A percentile compares a stretch with the other conserved stretches of the same genome.
These are phyloP conservation scores for Tulasnella sp. DNA, from an alignment of 768 basidiomycete species.

Conservation along the genomic window DNA sequence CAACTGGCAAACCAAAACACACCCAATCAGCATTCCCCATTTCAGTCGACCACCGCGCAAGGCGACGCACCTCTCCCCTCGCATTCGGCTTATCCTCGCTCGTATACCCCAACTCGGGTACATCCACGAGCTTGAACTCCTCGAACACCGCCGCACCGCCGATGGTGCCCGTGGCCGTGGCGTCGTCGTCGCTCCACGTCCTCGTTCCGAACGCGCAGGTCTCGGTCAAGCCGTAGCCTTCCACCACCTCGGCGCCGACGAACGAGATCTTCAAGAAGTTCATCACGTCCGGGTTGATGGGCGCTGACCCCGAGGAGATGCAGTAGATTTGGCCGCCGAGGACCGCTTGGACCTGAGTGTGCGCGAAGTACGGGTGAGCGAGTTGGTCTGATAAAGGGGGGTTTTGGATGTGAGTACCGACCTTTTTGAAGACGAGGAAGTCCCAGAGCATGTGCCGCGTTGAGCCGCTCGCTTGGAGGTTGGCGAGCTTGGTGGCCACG, in stretches of 20 bases:
- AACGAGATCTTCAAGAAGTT: constrained; percentile 84
- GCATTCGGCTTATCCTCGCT: constrained; percentile 81
- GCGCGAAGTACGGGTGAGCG: neutral
- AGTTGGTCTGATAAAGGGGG: neutral
- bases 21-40: neutral
- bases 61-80: constrained; percentile 50
- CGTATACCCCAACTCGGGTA: constrained; percentile 79
- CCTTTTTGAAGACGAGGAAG: constrained; percentile 84
- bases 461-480: constrained; percentile 53
- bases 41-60: neutral
- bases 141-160: constrained; percentile 66
- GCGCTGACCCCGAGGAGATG: constrained; percentile 79
- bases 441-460: constrained; percentile 79
- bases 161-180: constrained; percentile 59
- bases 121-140: constrained; percentile 84
- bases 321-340: constrained; percentile 67
- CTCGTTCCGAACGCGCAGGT: neutral
- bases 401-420: constrained; percentile 24
- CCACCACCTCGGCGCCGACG: constrained; percentile 35
- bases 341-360: constrained; percentile 56
- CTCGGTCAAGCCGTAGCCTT: constrained; percentile 8
- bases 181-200: constrained; percentile 31
- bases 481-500: constrained; percentile 59
- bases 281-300: constrained; percentile 72
- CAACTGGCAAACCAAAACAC: constrained; percentile 31